Conservation (phyloP, 768 basidiomycete species). For the Suillus variegatus region DNA sequence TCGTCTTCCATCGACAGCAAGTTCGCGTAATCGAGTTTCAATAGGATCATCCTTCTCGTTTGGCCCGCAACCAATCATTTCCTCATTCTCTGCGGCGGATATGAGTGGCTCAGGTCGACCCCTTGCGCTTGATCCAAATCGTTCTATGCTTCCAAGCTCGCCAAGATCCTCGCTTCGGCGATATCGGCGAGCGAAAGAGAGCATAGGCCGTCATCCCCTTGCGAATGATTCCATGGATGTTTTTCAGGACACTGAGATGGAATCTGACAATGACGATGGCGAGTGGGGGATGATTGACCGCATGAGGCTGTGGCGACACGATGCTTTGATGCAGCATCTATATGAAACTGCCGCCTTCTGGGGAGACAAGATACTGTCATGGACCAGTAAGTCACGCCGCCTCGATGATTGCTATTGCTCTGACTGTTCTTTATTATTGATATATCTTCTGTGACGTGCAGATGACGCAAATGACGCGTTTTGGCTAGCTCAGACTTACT, state of each 20-base stretch:
- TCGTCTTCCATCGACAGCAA: constrained; percentile 53
- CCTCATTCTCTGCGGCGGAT: constrained; percentile 69
- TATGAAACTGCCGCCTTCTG: constrained; percentile 98
- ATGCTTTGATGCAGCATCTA: constrained; percentile 97
- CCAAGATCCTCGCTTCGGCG: constrained; percentile 70
- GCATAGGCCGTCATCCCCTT: constrained; percentile 63
- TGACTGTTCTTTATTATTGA: constrained; percentile 7
- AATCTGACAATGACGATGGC: constrained; percentile 59
- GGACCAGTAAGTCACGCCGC: constrained; percentile 77
- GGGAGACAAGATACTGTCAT: constrained; percentile 95
- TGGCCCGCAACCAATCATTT: constrained; percentile 73
- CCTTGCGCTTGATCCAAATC: constrained; percentile 75
- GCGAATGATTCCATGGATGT: constrained; percentile 77
- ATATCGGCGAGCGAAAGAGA: constrained; percentile 55
- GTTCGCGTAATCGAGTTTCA: constrained; percentile 62
- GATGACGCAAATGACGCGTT: constrained; percentile 98
- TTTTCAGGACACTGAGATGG: constrained; percentile 66
- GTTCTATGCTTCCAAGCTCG: constrained; percentile 74
- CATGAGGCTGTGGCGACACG: constrained; percentile 96
- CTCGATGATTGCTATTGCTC: background rate
- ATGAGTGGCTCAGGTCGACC: constrained; percentile 56
- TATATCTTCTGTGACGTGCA: constrained; percentile 29
- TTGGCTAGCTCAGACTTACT: constrained; percentile 98
- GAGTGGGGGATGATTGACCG: constrained; percentile 92
- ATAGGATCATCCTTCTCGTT: constrained; percentile 84